phyloP scores from a whole-genome alignment of 805 yeast species.

The Lipomyces yamadae region DNA sequence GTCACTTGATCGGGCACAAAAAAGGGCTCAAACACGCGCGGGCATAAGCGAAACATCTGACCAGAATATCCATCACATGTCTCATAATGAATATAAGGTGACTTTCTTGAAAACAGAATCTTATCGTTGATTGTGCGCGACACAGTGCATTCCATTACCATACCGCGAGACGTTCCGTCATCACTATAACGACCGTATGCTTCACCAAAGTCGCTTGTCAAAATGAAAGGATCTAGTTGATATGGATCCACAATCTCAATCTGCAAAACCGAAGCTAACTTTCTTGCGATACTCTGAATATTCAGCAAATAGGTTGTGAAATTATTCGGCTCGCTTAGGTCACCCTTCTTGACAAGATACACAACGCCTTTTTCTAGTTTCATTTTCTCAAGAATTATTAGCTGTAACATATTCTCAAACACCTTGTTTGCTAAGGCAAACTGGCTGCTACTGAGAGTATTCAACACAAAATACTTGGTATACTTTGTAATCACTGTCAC shows the following conservation, averaged over 20 bases:
- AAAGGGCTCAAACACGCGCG: conserved; percentile 26
- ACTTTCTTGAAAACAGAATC: conserved; percentile 10
- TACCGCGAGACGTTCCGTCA: conserved; percentile 18
- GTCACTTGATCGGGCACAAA: conserved; percentile 15
- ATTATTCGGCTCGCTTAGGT: not conserved
- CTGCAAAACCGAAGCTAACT: conserved; percentile 8
- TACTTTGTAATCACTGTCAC: conserved; percentile 68
- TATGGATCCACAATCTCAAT: conserved; percentile 8
- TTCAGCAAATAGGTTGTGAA: conserved; percentile 12
- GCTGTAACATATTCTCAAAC: conserved; percentile 18
- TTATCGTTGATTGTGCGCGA: conserved; percentile 2
- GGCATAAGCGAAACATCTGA: conserved; percentile 13
- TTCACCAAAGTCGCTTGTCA: conserved; percentile 20
- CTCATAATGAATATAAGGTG: conserved; percentile 22
- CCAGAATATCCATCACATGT: conserved; percentile 19
- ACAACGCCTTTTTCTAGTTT: conserved; percentile 2
- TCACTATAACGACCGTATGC: conserved; percentile 13
- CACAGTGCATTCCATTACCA: conserved; percentile 20
- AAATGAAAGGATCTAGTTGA: conserved; percentile 21
- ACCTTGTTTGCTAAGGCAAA: conserved; percentile 17
- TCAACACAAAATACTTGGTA: conserved; percentile 11
- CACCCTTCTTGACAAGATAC: conserved; percentile 8
- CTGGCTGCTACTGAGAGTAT: conserved; percentile 13
- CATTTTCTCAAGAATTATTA: conserved; percentile 12
- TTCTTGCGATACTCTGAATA: conserved; percentile 3